A percentile compares a stretch with the other conserved stretches of the same genome.
Conservation (phyloP, 305 asterid species). For the Fraxinus ornus region DNA sequence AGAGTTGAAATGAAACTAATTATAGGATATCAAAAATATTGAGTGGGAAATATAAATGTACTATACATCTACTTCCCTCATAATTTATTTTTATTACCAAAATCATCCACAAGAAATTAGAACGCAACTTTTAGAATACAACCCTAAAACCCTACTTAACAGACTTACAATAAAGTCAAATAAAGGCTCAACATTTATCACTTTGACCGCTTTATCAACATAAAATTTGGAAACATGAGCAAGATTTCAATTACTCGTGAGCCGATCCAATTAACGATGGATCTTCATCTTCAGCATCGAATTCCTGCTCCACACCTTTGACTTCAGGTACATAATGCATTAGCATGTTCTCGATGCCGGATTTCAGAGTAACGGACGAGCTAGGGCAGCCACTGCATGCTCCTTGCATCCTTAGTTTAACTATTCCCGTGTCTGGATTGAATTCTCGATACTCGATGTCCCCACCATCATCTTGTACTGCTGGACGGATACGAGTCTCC, state of each 20-base stretch:
- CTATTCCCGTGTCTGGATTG: slow-evolving; percentile 67
- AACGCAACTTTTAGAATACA: neutral
- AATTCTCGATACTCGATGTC: slow-evolving; percentile 80
- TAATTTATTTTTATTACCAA: neutral
- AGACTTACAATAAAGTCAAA: neutral
- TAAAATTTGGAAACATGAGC: neutral
- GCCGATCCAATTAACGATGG: slow-evolving; percentile 57
- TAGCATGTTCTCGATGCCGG: slow-evolving; percentile 94
- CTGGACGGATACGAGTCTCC: slow-evolving; percentile 92
- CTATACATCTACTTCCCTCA: neutral
- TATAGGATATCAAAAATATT: too few relatives aligned
- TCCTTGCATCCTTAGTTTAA: slow-evolving; percentile 90
- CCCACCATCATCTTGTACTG: slow-evolving; percentile 98
- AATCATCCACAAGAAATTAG: neutral
- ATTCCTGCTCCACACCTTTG: slow-evolving; percentile 80
- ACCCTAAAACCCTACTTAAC: neutral
- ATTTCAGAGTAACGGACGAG: slow-evolving; percentile 85
- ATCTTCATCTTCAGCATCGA: slow-evolving; percentile 69
- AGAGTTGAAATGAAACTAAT: neutral
- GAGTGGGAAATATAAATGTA: too few relatives aligned
- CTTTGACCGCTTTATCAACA: neutral
- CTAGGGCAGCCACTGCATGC: slow-evolving; percentile 99
- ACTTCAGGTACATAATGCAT: slow-evolving; percentile 98
- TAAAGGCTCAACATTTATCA: slow-evolving; percentile 12
- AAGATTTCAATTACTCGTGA: slow-evolving; percentile 39